Evolutionary conservation across 345 rosid genomes (phyloP).

Genomic region (Carallia pectinifolia): DNA sequence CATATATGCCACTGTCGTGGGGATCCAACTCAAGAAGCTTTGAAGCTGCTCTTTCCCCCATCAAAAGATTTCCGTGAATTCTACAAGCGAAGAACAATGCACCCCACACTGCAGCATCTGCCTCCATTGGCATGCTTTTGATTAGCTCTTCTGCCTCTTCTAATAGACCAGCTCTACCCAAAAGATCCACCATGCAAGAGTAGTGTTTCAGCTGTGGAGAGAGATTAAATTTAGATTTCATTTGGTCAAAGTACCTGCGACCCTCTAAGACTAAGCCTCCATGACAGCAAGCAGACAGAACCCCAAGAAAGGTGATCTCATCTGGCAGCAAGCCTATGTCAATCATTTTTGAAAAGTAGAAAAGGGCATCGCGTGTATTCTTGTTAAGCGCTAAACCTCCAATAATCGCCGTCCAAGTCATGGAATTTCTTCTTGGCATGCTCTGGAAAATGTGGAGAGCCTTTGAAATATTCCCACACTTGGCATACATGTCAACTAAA

Average conservation of each 20-base stretch:
- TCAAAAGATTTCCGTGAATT: conserved; percentile 51
- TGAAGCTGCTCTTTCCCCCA: conserved; percentile 72
- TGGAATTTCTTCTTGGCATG: conserved; percentile 59
- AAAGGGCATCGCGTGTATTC: conserved; percentile 55
- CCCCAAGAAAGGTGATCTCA: conserved; percentile 74
- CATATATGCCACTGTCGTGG: conserved; percentile 73
- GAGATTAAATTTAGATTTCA: conserved; percentile 58
- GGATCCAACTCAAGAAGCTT: conserved; percentile 85
- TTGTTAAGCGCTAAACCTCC: conserved; percentile 82
- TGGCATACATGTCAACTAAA: conserved; percentile 80
- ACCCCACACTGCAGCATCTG: conserved; percentile 83
- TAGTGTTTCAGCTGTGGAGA: conserved; percentile 71
- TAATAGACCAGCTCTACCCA: conserved; percentile 78
- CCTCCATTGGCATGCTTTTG: conserved; percentile 65
- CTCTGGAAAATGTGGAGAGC: conserved; percentile 67
- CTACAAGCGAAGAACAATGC: conserved; percentile 76
- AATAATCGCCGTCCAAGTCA: conserved; percentile 74
- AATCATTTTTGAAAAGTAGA: conserved; percentile 68
- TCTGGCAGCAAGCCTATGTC: conserved; percentile 66
- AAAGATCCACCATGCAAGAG: conserved; percentile 84
- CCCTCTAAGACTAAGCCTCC: conserved; percentile 83
- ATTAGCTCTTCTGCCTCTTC: conserved; percentile 72
- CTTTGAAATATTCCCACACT: conserved; percentile 72
- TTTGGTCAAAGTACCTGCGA: conserved; percentile 55
- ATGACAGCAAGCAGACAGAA: conserved; percentile 84